These are phyloP conservation scores for Aspergillus sp. DNA, from an alignment of 2,329 filamentous ascomycete genomes.

Conservation along the genomic window DNA sequence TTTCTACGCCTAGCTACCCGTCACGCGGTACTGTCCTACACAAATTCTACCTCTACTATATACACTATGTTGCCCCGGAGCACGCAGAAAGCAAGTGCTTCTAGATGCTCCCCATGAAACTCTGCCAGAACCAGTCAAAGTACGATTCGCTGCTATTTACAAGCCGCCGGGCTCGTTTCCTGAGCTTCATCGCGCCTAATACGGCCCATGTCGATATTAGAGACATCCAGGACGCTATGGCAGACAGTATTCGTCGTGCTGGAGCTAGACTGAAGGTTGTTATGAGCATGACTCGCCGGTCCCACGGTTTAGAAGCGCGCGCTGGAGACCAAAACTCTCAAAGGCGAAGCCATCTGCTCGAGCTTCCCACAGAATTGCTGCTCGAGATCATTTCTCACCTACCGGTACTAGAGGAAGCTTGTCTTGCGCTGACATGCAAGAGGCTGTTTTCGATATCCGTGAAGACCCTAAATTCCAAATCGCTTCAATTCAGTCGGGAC, in stretches of 20 bases:
- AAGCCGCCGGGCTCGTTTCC: slow-evolving; percentile 9
- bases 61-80: slow-evolving; percentile 26
- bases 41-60: slow-evolving; percentile 21
- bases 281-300: slow-evolving; percentile 30
- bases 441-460: slow-evolving; percentile 36
- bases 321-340: slow-evolving; percentile 15
- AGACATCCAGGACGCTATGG: slow-evolving; percentile 23
- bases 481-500: slow-evolving; percentile 38
- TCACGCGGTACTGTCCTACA: slow-evolving; percentile 27
- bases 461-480: slow-evolving; percentile 30
- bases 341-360: slow-evolving; percentile 33
- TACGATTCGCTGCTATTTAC: slow-evolving; percentile 10
- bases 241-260: slow-evolving; percentile 30
- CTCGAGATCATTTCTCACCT: slow-evolving; percentile 39
- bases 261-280: slow-evolving; percentile 30
- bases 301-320: slow-evolving; percentile 17
- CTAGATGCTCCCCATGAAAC: slow-evolving; percentile 17
- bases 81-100: slow-evolving; percentile 15
- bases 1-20: slow-evolving; percentile 13
- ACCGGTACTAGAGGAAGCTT: slow-evolving; percentile 35
- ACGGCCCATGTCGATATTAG: slow-evolving; percentile 18
- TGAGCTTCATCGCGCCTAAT: slow-evolving; percentile 1
- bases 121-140: slow-evolving; percentile 6
- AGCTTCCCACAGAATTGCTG: slow-evolving; percentile 39
- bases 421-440: slow-evolving; percentile 40